Base-by-base conservation (phyloP, 164 flowering plant genomes). In the Annona squamosa region DNA sequence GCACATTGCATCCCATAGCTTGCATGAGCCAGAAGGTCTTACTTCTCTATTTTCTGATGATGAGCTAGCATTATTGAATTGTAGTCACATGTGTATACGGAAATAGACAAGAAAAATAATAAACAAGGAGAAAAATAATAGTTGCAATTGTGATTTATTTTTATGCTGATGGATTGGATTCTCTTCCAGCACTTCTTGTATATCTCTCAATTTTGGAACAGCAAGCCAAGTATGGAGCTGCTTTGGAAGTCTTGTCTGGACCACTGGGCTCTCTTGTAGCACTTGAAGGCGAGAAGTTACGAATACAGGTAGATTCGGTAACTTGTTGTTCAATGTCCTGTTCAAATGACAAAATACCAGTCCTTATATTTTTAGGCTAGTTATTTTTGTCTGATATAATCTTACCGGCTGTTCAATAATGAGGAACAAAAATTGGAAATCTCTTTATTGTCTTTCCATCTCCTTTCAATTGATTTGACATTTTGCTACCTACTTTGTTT, bases 21-120 rank as follows among this genome's bases (percentile, higher is more conserved):
- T 95, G 84, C 96, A 91, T 80, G 99, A 93, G 74, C 93, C 98
- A 68, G 99, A 93, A 90, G 97, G 98, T 92, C 68, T 48, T 73
- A 59, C 70, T 10, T 67, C 5, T 48, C 71, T 47, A 47, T 2
- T 61, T 48, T 57, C 18, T 26, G 65, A 37, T 71, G 13, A 19
- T 48, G 37, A 26, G 37, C 37, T 26, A 26, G 37, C 37, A 26
- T 26, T n/a, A n/a, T n/a, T 26, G 37, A 26, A 26, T 26, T 26
- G 17, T 69, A 41, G 13, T 26, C 9, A 57, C 3, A 43, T 65
- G 52, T 46, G 19, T 37, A 18, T 10, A n/a, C 18, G 71, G 12
- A 59, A 18, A 59, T 59, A 4, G n/a, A 59, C 63, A 12, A 13
- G 63, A 18, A 12, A 59, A 18, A 59, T 26, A 26, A 26, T 26